These are phyloP conservation scores for Colletotrichum chrysophilum DNA, from an alignment of 2,329 filamentous ascomycete genomes.

Conservation along the genomic window DNA sequence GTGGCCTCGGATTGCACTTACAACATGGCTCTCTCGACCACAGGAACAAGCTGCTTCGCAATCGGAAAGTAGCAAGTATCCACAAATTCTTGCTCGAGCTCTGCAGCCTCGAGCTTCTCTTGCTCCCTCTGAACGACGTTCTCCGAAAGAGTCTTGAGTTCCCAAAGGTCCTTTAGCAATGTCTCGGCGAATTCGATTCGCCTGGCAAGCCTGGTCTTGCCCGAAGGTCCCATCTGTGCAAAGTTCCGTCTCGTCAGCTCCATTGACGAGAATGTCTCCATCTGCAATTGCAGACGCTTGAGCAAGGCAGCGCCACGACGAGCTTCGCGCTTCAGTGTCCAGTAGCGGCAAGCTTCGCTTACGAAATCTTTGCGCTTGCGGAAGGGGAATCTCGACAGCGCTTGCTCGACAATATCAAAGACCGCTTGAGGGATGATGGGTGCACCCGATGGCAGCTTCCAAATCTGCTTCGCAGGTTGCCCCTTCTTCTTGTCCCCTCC, in stretches of 20 bases:
- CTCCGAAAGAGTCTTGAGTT: constrained; percentile 73
- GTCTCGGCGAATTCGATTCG: constrained; percentile 88
- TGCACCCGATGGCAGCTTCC: constrained; percentile 93
- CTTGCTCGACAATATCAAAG: constrained; percentile 83
- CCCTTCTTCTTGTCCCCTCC: constrained; percentile 73
- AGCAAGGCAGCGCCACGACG: constrained; percentile 88
- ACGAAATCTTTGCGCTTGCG: constrained; percentile 91
- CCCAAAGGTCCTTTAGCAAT: constrained; percentile 77
- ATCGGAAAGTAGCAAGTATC: constrained; percentile 94
- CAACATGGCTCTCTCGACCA: constrained; percentile 81
- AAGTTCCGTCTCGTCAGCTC: constrained; percentile 96
- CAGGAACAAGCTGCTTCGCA: constrained; percentile 74
- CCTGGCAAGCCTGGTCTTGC: constrained; percentile 76
- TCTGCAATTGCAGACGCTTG: constrained; percentile 90
- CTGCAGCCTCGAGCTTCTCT: constrained; percentile 77
- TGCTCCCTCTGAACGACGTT: constrained; percentile 77
- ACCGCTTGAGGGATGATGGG: constrained; percentile 92
- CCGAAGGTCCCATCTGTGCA: constrained; percentile 88
- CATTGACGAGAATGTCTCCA: constrained; percentile 97
- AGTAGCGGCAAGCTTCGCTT: constrained; percentile 93
- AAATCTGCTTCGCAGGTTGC: constrained; percentile 71
- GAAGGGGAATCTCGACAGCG: constrained; percentile 79
- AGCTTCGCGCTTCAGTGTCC: constrained; percentile 95
- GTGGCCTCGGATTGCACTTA: constrained; percentile 55
- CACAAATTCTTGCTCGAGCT: constrained; percentile 79